A percentile compares a stretch with the other conserved stretches of the same genome.
Evolutionary conservation across 2,329 filamentous ascomycete genomes (phyloP).

Genomic region (Aspergillus eucalypticola): DNA sequence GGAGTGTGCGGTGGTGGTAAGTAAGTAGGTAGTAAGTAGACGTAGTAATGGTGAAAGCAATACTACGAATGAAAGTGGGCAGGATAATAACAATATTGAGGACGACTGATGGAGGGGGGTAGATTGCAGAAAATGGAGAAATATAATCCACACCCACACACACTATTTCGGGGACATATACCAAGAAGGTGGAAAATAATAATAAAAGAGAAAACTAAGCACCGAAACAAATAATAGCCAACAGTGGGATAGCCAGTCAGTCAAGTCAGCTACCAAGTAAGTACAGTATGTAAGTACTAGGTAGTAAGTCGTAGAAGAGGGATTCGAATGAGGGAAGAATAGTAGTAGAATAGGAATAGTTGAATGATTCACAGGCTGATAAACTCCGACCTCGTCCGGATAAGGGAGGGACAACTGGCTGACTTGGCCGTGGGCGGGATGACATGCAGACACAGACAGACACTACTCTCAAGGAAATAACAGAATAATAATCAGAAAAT

Average conservation of each 20-base stretch:
- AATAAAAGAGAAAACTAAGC: not conserved
- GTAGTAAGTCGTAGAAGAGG: not conserved
- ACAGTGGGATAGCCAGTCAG: too few relatives aligned
- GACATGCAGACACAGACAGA: conserved; percentile 18
- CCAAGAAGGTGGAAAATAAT: not conserved
- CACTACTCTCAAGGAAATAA: not conserved
- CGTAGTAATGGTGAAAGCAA: not conserved
- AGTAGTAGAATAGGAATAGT: not conserved
- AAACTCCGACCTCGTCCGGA: conserved; percentile 18
- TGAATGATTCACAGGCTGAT: conserved; percentile 6
- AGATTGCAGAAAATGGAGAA: conserved; percentile 1
- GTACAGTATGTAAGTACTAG: too few relatives aligned
- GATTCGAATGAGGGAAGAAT: not conserved
- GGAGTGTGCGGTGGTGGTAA: conserved; percentile 5
- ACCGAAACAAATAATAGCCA: conserved; percentile 4
- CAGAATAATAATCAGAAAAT: not conserved
- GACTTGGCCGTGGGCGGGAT: conserved; percentile 16
- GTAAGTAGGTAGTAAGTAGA: not conserved
- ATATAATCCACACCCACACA: not conserved
- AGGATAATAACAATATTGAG: conserved; percentile 9
- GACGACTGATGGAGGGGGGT: conserved; percentile 1
- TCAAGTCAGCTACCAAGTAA: too few relatives aligned
- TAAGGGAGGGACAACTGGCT: conserved; percentile 16
- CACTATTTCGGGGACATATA: not conserved
- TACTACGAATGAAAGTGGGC: conserved; percentile 2